Evolutionary conservation across 2,329 filamentous ascomycete species (phyloP), one percentile per base, ranked within the genome.

Genomic region (Xylariaceae sp.): DNA sequence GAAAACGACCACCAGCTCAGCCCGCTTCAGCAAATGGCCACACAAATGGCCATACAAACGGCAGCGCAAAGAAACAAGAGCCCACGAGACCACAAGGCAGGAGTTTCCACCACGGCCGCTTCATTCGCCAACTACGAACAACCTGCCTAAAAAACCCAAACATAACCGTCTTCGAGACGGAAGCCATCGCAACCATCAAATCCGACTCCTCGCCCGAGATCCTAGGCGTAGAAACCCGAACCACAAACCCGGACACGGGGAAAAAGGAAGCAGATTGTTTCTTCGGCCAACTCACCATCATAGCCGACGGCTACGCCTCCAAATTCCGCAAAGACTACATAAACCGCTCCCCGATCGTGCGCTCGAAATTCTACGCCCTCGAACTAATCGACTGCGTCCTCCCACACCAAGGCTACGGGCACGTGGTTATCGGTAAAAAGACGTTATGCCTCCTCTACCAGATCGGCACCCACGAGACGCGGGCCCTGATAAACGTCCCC

Each of bases 381-480:
- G 93, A 99, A 70, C 81, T 99, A 57, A 89, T 94, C 66, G 92
- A 97, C 69, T 90, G 89, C 51, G 79, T 86, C 19, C 81, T 97
- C 10, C 90, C 91, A 2, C 77, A 81, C 47, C 82, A 85, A 1
- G 76, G 84, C 56, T 89, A 90, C 68, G 94, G 93, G 17, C 91
- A 96, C 71, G 93, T 99, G 59, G 78, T 97, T 49, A 88, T 99
- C 56, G 87, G 87, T 63, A 82, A 89, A 58, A 81, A 83, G 42
- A 77, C 70, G 55, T 93, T 94, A 0, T 84, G 96, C 33, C 84
- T 99, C 19, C 82, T 99, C 53, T 99, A 99, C 76, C 94, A 97
- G 74, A 99, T 99, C 68, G 93, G 94, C 66, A 88, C 90, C 5
- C 92, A 88, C 73, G 94, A 97, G 74, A 99, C 94, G 1, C 85